These are phyloP conservation scores for Aspergillus sparsus DNA, from an alignment of 495 filamentous ascomycete genomes.

Conservation along the genomic window DNA sequence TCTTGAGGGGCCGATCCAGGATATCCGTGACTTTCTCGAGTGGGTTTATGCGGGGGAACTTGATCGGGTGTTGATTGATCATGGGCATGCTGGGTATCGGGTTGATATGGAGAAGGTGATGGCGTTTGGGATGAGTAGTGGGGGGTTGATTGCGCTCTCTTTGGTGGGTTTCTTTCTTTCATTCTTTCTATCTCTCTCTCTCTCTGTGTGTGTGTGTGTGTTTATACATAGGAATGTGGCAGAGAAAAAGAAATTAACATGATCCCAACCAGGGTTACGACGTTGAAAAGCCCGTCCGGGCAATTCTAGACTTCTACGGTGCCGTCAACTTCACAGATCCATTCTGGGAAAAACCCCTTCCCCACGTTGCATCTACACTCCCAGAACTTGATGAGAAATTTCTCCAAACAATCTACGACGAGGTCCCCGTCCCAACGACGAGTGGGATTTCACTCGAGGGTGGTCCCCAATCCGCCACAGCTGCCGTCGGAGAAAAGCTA, in stretches of 20 bases:
- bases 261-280: constrained; percentile 30
- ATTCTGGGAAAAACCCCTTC: constrained; percentile 65
- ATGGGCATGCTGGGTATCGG: constrained; percentile 13
- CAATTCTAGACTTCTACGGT: constrained; percentile 42
- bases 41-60: constrained; percentile 34
- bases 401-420: constrained; percentile 31
- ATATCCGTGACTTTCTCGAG: constrained; percentile 21
- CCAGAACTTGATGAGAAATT: constrained; percentile 19
- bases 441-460: constrained; percentile 39
- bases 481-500: too few relatives aligned
- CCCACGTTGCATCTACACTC: constrained; percentile 53
- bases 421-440: constrained; percentile 31
- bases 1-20: constrained; percentile 33
- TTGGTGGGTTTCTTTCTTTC: constrained; percentile 26
- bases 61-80: constrained; percentile 19
- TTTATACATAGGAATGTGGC: not conserved
- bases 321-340: constrained; percentile 37
- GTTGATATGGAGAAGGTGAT: constrained; percentile 35
- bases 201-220: not conserved
- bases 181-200: not conserved
- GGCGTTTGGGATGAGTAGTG: constrained; percentile 38
- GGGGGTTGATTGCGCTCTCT: constrained; percentile 33
- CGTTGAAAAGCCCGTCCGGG: constrained; percentile 25
- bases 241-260: too few relatives aligned
- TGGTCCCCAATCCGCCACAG: constrained; percentile 5